Conservation (phyloP, 2,329 filamentous ascomycete genomes). For the Talaromyces albobiverticillius region DNA sequence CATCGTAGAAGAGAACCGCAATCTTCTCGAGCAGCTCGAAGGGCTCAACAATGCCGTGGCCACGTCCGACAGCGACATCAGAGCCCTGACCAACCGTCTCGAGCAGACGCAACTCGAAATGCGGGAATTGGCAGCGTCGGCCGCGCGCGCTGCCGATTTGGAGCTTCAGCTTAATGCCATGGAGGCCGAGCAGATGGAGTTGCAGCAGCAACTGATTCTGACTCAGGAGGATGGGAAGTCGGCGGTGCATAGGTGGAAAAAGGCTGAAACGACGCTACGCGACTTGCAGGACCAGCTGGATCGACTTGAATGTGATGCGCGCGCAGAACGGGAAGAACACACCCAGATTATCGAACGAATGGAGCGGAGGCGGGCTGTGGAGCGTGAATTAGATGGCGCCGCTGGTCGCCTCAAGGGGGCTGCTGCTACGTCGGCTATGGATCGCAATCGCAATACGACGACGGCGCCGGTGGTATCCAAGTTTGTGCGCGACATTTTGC, state of each 20-base stretch:
- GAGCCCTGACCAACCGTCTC: conserved; percentile 71
- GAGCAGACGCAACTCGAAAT: conserved; percentile 75
- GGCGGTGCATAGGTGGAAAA: conserved; percentile 78
- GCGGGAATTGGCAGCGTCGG: conserved; percentile 69
- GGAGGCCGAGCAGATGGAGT: conserved; percentile 73
- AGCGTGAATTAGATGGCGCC: conserved; percentile 75
- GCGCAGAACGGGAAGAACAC: conserved; percentile 76
- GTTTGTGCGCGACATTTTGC: conserved; percentile 91
- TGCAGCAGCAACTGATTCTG: conserved; percentile 65
- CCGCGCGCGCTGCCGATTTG: conserved; percentile 70
- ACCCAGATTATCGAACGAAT: conserved; percentile 76
- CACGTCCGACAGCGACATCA: conserved; percentile 77
- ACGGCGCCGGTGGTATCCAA: conserved; percentile 72
- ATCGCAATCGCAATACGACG: conserved; percentile 57
- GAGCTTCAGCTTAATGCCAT: conserved; percentile 76
- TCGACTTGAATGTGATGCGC: conserved; percentile 78
- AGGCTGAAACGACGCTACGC: conserved; percentile 74
- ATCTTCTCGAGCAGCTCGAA: conserved; percentile 80
- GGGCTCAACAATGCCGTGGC: conserved; percentile 72
- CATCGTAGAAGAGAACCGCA: conserved; percentile 78
- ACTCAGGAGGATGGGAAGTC: conserved; percentile 74
- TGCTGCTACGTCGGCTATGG: conserved; percentile 66
- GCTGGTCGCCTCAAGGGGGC: conserved; percentile 78
- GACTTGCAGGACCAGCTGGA: conserved; percentile 86
- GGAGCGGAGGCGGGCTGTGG: conserved; percentile 77